These are phyloP conservation scores for Phytophthora colocasiae DNA, from an alignment of 352 stramenopile genomes.

Conservation along the genomic window DNA sequence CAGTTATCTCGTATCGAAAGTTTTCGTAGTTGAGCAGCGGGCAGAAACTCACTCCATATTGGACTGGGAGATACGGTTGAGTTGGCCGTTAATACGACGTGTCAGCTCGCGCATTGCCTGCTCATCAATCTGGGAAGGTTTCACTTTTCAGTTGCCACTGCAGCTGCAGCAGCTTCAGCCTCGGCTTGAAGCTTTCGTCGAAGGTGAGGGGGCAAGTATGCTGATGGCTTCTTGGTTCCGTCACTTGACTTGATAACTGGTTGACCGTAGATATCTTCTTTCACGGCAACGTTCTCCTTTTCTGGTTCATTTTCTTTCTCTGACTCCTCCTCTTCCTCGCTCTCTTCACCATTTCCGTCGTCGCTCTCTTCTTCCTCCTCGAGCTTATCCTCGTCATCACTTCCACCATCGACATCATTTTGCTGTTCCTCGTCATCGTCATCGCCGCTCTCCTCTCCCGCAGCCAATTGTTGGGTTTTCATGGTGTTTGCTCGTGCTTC, in stretches of 20 bases:
- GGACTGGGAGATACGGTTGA: slow-evolving; percentile 92
- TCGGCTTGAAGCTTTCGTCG: slow-evolving; percentile 70
- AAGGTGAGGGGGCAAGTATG: slow-evolving; percentile 90
- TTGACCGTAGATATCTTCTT: slow-evolving; percentile 88
- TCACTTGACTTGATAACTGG: slow-evolving; percentile 62
- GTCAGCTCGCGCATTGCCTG: slow-evolving; percentile 73
- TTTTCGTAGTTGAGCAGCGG: not conserved
- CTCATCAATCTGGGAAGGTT: slow-evolving; percentile 73
- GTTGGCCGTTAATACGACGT: slow-evolving; percentile 86
- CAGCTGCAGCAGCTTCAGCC: slow-evolving; percentile 41
- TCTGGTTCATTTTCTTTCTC: slow-evolving; percentile 31
- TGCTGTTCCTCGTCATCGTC: slow-evolving; percentile 33
- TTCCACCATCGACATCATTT: slow-evolving; percentile 10
- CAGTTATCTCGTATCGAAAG: not conserved
- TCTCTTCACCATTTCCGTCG: slow-evolving; percentile 28
- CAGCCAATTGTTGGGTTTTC: slow-evolving; percentile 50
- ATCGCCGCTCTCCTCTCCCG: slow-evolving; percentile 16
- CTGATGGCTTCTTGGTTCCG: slow-evolving; percentile 52
- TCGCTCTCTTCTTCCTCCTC: slow-evolving; percentile 39
- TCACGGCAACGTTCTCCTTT: slow-evolving; percentile 50
- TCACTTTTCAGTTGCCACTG: slow-evolving; percentile 34
- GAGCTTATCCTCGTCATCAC: slow-evolving; percentile 28
- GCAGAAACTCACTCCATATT: slow-evolving; percentile 84
- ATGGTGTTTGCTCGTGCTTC: slow-evolving; percentile 64
- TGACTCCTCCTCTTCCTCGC: slow-evolving; percentile 25